Evolutionary conservation across 495 filamentous ascomycete genomes (phyloP).

Genomic region (Penicillium simplicissimum): DNA sequence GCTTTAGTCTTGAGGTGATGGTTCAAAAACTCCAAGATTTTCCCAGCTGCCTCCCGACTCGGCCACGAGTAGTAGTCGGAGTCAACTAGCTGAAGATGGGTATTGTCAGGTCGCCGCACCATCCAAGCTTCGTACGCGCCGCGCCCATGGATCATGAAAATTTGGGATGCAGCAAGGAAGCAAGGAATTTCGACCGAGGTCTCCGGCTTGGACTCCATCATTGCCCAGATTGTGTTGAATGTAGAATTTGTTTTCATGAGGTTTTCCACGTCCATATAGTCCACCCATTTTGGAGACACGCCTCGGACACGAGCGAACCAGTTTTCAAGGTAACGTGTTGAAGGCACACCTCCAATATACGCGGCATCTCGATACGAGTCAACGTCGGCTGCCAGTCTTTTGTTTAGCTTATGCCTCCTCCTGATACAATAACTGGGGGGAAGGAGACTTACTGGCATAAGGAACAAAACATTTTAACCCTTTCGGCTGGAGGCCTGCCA

Average conservation of each 20-base stretch:
- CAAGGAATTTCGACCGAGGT: conserved; percentile 1
- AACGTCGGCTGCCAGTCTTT: not conserved
- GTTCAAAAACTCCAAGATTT: conserved; percentile 2
- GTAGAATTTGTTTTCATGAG: not conserved
- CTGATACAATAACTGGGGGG: not conserved
- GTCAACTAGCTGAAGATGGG: conserved; percentile 2
- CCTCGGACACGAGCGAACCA: conserved; percentile 2
- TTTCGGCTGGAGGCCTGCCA: not conserved
- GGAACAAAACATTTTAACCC: conserved; percentile 3
- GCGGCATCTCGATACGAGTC: conserved; percentile 2
- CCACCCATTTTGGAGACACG: not conserved
- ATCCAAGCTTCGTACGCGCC: conserved; percentile 4
- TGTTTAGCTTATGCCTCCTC: not conserved
- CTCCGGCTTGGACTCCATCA: conserved; percentile 2
- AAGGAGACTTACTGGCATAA: not conserved
- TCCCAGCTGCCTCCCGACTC: not conserved
- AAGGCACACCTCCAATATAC: not conserved
- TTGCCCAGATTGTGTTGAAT: not conserved
- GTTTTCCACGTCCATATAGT: not conserved
- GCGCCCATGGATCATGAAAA: conserved; percentile 5
- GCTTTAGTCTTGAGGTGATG: conserved; percentile 3
- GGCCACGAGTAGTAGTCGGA: conserved; percentile 5
- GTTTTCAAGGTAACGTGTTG: not conserved
- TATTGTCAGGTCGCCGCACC: conserved; percentile 1
- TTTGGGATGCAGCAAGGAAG: conserved; percentile 5